Evolutionary conservation across 192 early-diverging fungal species (phyloP).

Genomic region (Umbelopsis vinacea): DNA sequence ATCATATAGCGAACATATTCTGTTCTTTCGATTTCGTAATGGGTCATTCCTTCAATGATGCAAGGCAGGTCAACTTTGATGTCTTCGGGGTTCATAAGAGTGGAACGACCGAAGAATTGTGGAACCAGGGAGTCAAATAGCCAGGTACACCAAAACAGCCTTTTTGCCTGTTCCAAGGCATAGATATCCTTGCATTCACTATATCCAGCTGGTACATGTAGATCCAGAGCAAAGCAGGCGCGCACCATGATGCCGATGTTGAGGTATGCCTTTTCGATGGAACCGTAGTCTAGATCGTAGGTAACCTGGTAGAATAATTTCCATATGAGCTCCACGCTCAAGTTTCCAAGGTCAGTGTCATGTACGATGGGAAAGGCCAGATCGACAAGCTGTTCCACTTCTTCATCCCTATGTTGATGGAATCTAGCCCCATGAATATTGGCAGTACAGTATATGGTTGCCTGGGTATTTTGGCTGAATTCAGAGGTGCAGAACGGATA

Average conservation of each 20-base stretch:
- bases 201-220: slow-evolving; percentile 32
- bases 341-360: neutral
- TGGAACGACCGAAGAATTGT: slow-evolving; percentile 22
- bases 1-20: neutral
- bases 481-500: neutral
- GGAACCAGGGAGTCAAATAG: slow-evolving; percentile 34
- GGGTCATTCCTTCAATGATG: slow-evolving; percentile 7
- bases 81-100: slow-evolving; percentile 19
- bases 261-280: slow-evolving; percentile 23
- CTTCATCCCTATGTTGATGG: slow-evolving; percentile 6
- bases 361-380: slow-evolving; percentile 21
- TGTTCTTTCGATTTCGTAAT: neutral
- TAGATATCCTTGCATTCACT: slow-evolving; percentile 15
- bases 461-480: neutral
- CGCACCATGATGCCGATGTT: slow-evolving; percentile 32
- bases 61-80: slow-evolving; percentile 28
- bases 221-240: slow-evolving; percentile 34
- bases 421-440: slow-evolving; percentile 14
- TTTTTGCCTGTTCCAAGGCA: slow-evolving; percentile 33
- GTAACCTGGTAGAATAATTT: slow-evolving; percentile 26
- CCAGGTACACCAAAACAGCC: slow-evolving; percentile 36
- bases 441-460: slow-evolving; percentile 23
- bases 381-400: slow-evolving; percentile 9
- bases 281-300: slow-evolving; percentile 33
- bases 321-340: slow-evolving; percentile 3